Evolutionary conservation across 257 asterid species (phyloP).

Genomic region (Ballota nigra): DNA sequence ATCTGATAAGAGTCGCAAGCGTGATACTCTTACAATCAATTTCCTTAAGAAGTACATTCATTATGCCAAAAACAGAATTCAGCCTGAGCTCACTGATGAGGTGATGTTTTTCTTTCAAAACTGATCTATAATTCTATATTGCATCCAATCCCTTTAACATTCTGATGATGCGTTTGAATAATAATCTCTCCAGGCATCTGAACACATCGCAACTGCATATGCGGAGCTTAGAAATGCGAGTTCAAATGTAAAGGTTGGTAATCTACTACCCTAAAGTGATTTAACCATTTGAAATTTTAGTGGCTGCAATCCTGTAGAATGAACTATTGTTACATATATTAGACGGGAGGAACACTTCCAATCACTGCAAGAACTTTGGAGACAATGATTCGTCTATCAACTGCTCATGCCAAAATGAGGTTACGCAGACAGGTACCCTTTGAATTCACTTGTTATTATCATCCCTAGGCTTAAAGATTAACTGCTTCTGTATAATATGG

Average conservation of each 20-base stretch:
- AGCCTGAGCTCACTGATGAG: constrained; percentile 98
- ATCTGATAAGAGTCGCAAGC: constrained; percentile 52
- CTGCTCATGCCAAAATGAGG: constrained; percentile 97
- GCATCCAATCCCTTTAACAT: background rate
- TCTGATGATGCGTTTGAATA: constrained; percentile 21
- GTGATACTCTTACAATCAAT: constrained; percentile 75
- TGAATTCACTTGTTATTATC: background rate
- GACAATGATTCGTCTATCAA: constrained; percentile 88
- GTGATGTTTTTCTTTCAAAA: constrained; percentile 34
- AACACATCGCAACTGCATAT: constrained; percentile 84
- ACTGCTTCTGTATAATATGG: background rate
- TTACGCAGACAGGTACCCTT: constrained; percentile 69
- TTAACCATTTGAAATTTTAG: constrained; percentile 15
- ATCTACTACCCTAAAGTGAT: constrained; percentile 17
- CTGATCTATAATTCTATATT: background rate
- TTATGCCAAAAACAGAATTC: constrained; percentile 81
- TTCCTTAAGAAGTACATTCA: constrained; percentile 90
- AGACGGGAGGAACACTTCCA: constrained; percentile 97
- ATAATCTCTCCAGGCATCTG: constrained; percentile 68
- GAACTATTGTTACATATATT: constrained; percentile 10
- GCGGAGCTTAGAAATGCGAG: constrained; percentile 92
- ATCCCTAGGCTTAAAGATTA: background rate
- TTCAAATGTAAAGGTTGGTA: constrained; percentile 73
- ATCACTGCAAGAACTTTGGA: constrained; percentile 97
- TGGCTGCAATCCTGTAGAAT: constrained; percentile 12